Evolutionary conservation across 257 asterid species (phyloP).

Genomic region (Penstemon davidsonii): DNA sequence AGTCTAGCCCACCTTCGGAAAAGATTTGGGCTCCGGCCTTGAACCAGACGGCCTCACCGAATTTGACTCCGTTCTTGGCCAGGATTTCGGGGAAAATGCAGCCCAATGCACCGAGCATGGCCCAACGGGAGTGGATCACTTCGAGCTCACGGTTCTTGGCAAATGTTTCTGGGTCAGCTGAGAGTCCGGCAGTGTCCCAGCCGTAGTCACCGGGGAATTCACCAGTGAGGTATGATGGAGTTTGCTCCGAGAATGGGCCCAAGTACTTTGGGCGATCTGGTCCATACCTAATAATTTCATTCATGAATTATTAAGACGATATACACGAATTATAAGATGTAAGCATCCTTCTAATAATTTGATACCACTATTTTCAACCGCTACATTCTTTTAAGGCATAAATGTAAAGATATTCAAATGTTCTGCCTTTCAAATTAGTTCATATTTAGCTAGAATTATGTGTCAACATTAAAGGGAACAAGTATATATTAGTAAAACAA

Average conservation of each 20-base stretch:
- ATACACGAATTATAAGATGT: too few relatives aligned
- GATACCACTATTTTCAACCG: too few relatives aligned
- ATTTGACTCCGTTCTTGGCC: slow-evolving; percentile 66
- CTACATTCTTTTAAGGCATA: too few relatives aligned
- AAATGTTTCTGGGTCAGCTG: slow-evolving; percentile 90
- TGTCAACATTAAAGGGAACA: too few relatives aligned
- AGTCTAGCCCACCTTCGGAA: slow-evolving; percentile 87
- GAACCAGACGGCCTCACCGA: slow-evolving; percentile 92
- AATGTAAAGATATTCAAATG: too few relatives aligned
- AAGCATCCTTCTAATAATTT: too few relatives aligned
- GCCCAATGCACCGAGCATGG: slow-evolving; percentile 94
- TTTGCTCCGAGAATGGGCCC: slow-evolving; percentile 94
- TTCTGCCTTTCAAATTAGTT: too few relatives aligned
- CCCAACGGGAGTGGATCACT: slow-evolving; percentile 89
- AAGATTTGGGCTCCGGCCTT: slow-evolving; percentile 92
- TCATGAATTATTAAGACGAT: neutral
- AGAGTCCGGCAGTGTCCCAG: slow-evolving; percentile 96
- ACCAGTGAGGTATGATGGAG: slow-evolving; percentile 88
- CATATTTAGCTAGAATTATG: too few relatives aligned
- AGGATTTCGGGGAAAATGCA: slow-evolving; percentile 87
- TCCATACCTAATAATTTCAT: slow-evolving; percentile 60
- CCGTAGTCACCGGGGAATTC: slow-evolving; percentile 96
- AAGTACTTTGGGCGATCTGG: slow-evolving; percentile 85
- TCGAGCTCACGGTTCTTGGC: slow-evolving; percentile 89
- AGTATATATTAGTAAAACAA: too few relatives aligned